Percentiles rank a stretch among this genome's conserved stretches.
phyloP scores from a whole-genome alignment of 1,284 basidiomycete genomes.

The Omphalotus olearius region DNA sequence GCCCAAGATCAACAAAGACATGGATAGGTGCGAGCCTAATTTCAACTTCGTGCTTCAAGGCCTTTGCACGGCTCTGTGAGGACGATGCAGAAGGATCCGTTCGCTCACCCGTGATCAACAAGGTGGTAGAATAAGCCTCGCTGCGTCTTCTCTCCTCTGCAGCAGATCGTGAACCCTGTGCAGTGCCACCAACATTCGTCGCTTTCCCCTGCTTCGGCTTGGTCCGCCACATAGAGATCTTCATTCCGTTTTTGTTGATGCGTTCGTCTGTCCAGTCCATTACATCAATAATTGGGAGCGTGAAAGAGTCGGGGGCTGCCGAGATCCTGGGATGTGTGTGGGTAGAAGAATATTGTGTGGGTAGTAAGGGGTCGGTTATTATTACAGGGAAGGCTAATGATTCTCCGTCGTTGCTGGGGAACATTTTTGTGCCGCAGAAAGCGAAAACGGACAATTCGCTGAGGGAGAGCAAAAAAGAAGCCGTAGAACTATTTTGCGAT shows the following conservation, averaged over 20 bases:
- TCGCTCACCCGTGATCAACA: conserved; percentile 12
- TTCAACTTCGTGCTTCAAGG: conserved; percentile 25
- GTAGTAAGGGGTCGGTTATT: conserved; percentile 57
- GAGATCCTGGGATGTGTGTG: conserved; percentile 37
- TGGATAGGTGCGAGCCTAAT: conserved; percentile 59
- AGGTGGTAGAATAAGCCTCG: conserved; percentile 6
- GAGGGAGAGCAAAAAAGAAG: conserved; percentile 26
- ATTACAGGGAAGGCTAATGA: conserved; percentile 52
- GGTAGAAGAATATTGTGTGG: conserved; percentile 40
- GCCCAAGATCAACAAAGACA: conserved; percentile 68
- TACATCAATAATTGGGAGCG: conserved; percentile 52
- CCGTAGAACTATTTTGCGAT: conserved; percentile 15
- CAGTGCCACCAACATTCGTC: background rate
- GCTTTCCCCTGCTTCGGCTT: conserved; percentile 22
- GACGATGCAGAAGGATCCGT: background rate
- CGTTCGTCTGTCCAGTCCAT: conserved; percentile 58
- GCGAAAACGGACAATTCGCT: conserved; percentile 52
- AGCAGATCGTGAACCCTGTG: background rate
- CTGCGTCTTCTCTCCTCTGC: background rate
- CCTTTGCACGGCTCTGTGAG: conserved; percentile 4
- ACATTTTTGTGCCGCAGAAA: conserved; percentile 26
- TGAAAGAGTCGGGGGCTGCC: conserved; percentile 17
- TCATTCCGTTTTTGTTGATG: conserved; percentile 39
- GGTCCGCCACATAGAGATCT: conserved; percentile 59
- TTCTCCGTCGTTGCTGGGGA: conserved; percentile 20